Conservation (phyloP, 1,139 yeast genomes). For the Kurtzmaniella quercitrusa region DNA sequence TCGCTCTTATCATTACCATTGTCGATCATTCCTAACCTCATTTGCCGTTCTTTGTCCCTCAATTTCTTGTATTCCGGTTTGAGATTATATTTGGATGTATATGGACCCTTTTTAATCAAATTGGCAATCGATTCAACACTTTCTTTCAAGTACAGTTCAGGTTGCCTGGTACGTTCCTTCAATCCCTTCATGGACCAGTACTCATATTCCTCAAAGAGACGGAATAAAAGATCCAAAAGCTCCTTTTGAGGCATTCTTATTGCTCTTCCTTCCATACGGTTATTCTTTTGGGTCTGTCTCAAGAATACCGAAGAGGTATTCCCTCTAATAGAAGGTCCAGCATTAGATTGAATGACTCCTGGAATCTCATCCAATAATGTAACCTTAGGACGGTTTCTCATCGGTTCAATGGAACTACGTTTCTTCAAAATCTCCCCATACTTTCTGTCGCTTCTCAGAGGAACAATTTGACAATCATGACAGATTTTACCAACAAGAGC, state of each 20-base stretch:
- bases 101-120: constrained; percentile 91
- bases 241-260: constrained; percentile 94
- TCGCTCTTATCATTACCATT: constrained; percentile 42
- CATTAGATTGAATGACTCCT: constrained; percentile 81
- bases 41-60: constrained; percentile 74
- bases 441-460: constrained; percentile 67
- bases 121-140: constrained; percentile 87
- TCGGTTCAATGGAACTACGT: constrained; percentile 46
- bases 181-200: constrained; percentile 96
- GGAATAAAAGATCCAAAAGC: constrained; percentile 79
- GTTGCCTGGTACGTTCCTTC: constrained; percentile 92
- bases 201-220: constrained; percentile 89
- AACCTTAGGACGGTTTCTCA: constrained; percentile 61
- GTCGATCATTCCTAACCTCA: constrained; percentile 44
- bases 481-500: constrained; percentile 81
- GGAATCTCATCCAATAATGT: constrained; percentile 79
- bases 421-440: constrained; percentile 47
- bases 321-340: constrained; percentile 77
- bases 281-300: constrained; percentile 31
- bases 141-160: constrained; percentile 89
- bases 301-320: constrained; percentile 60
- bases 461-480: constrained; percentile 88
- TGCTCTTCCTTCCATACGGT: constrained; percentile 74
- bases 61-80: constrained; percentile 85
- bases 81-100: constrained; percentile 84